Base-by-base conservation (phyloP, 495 filamentous ascomycete species). In the Elaphomyces granulatus region DNA sequence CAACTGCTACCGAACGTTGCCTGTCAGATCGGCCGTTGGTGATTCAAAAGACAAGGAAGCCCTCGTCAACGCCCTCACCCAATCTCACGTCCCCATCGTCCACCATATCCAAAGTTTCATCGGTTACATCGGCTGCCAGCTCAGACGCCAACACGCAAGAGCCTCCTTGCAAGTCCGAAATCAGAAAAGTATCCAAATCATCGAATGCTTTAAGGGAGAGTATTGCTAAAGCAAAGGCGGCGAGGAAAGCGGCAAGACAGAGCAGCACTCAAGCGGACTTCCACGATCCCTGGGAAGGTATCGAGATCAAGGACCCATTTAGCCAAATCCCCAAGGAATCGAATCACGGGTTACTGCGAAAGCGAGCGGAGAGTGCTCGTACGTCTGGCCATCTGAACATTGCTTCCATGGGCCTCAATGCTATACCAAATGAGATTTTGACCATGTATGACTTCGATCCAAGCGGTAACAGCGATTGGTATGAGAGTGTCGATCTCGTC, bases 171-270 rank as follows among this genome's bases (percentile, higher is more conserved):
- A 53, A 63, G 37, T 36, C 37, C 32, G 57, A 66, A 43, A 34
- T 41, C 12, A 56, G 62, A 33, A 72, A 66, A 48, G 59, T 46
- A 3, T 61, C 73, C 8, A 87, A 81, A 48, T 82, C 86, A 1
- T 95, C 90, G 2, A 70, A 72, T 26, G 80, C 87, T 2, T 56
- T 98, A 33, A 72, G 90, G 14, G 87, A 95, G 36, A 84, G 82
- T 42, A 95, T 98, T 50, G 86, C 87, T 32, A 90, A 85, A 54
- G 90, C 90, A 6, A 94, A 88, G 54, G 88, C 87, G 8, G 86
- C 87, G 26, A 74, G 75, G 36, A 75, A 79, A 36, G 75, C 75
- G 14, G 70, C 72, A 8, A 54, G 56, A 18, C 56, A 68, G 46
- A 59, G 49, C 21, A 52, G 57, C n/a, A 46, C 44, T 2, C 42